A percentile compares a stretch with the other conserved stretches of the same genome.
Conservation (phyloP, 2,329 filamentous ascomycete species). For the Pyrenochaeta sp. region DNA sequence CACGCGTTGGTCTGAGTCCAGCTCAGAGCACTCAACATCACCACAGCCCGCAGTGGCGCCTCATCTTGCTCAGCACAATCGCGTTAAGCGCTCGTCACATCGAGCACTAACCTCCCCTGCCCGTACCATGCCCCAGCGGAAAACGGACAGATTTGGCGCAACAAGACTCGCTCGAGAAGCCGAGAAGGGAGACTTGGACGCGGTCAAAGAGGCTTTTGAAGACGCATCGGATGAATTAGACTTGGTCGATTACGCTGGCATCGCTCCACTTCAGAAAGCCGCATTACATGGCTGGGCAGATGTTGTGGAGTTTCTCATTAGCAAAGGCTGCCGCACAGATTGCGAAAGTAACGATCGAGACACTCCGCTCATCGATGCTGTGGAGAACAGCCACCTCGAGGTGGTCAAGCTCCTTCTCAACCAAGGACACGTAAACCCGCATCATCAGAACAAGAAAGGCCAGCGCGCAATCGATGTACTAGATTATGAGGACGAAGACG, state of each 20-base stretch:
- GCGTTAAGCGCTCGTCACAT: conserved; percentile 67
- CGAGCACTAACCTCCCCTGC: conserved; percentile 62
- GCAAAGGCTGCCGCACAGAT: conserved; percentile 84
- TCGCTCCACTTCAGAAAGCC: conserved; percentile 93
- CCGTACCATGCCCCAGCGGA: conserved; percentile 75
- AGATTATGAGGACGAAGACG: conserved; percentile 76
- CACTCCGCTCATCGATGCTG: conserved; percentile 92
- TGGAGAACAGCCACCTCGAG: conserved; percentile 91
- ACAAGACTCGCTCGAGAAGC: conserved; percentile 91
- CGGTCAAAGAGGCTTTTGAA: conserved; percentile 75
- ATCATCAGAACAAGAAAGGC: conserved; percentile 89
- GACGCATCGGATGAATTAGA: conserved; percentile 90
- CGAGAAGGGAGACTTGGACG: conserved; percentile 82
- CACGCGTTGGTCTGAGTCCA: conserved; percentile 46
- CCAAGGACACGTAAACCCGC: conserved; percentile 84
- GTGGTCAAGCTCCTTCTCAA: conserved; percentile 86
- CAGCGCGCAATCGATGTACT: conserved; percentile 90
- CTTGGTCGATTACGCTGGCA: conserved; percentile 91
- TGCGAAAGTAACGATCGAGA: conserved; percentile 79
- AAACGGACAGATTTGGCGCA: conserved; percentile 90
- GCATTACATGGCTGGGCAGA: conserved; percentile 85
- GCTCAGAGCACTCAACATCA: conserved; percentile 49
- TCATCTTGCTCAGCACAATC: conserved; percentile 57
- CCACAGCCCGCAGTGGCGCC: conserved; percentile 40
- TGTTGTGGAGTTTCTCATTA: conserved; percentile 86